phyloP scores from a whole-genome alignment of 2,329 filamentous ascomycete genomes.

The Pestalotiopsis sp. region DNA sequence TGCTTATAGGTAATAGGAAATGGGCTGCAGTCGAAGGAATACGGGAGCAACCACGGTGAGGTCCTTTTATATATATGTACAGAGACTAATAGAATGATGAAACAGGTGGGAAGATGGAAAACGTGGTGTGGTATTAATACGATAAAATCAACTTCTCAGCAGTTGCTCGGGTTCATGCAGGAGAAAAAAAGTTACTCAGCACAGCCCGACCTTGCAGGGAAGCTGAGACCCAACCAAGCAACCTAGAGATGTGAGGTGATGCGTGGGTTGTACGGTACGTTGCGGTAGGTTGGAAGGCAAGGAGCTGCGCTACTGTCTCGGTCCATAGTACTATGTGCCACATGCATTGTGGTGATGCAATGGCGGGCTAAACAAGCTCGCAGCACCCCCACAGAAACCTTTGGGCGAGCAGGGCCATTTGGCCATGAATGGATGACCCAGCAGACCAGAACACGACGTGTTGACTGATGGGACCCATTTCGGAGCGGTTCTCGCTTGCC shows the following conservation, averaged over 20 bases:
- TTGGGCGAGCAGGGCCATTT: neutral
- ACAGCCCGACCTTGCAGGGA: neutral
- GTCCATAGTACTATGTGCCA: neutral
- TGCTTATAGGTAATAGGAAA: neutral
- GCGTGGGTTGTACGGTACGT: neutral
- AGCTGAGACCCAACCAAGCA: neutral
- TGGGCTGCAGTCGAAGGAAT: neutral
- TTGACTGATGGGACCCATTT: neutral
- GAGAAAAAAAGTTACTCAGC: neutral
- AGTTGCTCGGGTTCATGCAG: neutral
- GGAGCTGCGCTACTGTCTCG: neutral
- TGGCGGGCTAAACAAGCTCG: conserved; percentile 8
- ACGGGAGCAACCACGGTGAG: neutral
- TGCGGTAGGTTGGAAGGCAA: neutral
- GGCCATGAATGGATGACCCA: neutral
- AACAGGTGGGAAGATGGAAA: neutral
- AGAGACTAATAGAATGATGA: neutral
- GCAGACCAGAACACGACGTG: neutral
- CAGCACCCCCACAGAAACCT: neutral
- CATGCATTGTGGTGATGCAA: conserved; percentile 13
- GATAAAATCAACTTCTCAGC: neutral
- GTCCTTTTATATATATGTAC: neutral
- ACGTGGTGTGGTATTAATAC: neutral
- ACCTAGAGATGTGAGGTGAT: neutral
- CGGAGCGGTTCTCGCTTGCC: neutral